These are phyloP conservation scores for Viridothelium virens DNA, from an alignment of 495 filamentous ascomycete species.

Conservation along the genomic window DNA sequence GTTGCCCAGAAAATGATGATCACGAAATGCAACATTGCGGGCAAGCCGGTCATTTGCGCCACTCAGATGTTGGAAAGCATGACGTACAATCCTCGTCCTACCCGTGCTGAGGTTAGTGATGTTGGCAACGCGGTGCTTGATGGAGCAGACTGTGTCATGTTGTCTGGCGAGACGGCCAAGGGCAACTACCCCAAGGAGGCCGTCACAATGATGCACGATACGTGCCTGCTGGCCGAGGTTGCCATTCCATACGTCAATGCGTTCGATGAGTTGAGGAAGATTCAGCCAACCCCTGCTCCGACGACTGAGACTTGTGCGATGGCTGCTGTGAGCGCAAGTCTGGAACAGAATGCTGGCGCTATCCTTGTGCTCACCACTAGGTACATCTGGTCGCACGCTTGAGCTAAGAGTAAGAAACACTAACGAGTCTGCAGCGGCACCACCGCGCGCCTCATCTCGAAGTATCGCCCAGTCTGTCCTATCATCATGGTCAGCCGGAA, in stretches of 20 bases:
- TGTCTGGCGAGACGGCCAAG: constrained; percentile 98
- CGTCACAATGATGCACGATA: constrained; percentile 95
- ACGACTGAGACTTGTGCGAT: constrained; percentile 90
- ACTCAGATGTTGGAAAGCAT: constrained; percentile 95
- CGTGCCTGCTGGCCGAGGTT: constrained; percentile 90
- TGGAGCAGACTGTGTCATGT: constrained; percentile 98
- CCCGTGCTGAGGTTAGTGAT: constrained; percentile 94
- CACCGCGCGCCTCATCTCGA: constrained; percentile 89
- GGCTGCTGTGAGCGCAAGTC: constrained; percentile 84
- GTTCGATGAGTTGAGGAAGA: constrained; percentile 85
- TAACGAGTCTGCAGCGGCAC: constrained; percentile 50
- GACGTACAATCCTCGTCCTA: constrained; percentile 98
- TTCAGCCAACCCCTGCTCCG: constrained; percentile 70
- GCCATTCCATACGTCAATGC: constrained; percentile 92
- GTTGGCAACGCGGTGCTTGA: constrained; percentile 97
- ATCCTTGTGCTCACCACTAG: constrained; percentile 91
- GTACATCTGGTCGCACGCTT: constrained; percentile 37
- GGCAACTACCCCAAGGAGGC: constrained; percentile 88
- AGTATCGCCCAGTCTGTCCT: constrained; percentile 96
- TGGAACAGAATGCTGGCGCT: constrained; percentile 91
- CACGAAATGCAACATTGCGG: constrained; percentile 98
- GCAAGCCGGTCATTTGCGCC: constrained; percentile 95
- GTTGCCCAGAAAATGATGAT: constrained; percentile 99
- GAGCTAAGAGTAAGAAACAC: constrained; percentile 26
- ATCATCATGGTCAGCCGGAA: constrained; percentile 98